Percentiles rank a stretch among this genome's conserved stretches.
Evolutionary conservation across 1,284 basidiomycete genomes (phyloP).

Genomic region (Apiotrichum akiyoshidainum): DNA sequence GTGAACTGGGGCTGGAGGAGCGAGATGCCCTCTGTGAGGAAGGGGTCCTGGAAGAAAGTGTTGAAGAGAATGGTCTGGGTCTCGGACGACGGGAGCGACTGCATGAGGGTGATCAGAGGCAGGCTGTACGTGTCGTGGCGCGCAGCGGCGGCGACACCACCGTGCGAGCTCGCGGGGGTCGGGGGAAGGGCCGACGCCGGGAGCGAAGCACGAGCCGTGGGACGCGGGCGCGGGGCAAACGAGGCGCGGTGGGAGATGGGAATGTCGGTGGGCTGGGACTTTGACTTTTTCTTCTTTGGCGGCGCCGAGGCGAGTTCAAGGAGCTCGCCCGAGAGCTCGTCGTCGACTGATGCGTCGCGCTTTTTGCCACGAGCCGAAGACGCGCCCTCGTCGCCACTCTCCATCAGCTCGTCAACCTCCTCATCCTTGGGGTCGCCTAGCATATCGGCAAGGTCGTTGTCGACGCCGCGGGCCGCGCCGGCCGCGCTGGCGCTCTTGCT

Average conservation of each 20-base stretch:
- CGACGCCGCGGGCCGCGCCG: conserved; percentile 11
- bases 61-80: conserved; percentile 42
- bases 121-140: conserved; percentile 35
- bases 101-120: conserved; percentile 31
- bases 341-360: conserved; percentile 30
- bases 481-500: conserved; percentile 7
- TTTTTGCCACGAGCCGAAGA: conserved; percentile 23
- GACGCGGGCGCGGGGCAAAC: conserved; percentile 7
- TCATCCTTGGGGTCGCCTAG: conserved; percentile 24
- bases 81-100: conserved; percentile 36
- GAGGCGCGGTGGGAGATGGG: conserved; percentile 4
- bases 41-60: conserved; percentile 44
- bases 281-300: conserved; percentile 39
- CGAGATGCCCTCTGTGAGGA: conserved; percentile 45
- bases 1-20: conserved; percentile 41
- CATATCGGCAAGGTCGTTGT: conserved; percentile 31
- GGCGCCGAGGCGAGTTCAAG: conserved; percentile 40
- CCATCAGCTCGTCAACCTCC: conserved; percentile 34
- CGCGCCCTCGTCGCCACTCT: conserved; percentile 26
- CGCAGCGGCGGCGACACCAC: background rate
- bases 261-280: conserved; percentile 3
- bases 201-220: conserved; percentile 6
- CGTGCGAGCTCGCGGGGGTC: background rate
- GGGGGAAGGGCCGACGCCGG: conserved; percentile 2
- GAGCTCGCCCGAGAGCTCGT: conserved; percentile 34